A percentile compares a stretch with the other conserved stretches of the same genome.
Evolutionary conservation across 2,329 filamentous ascomycete species (phyloP).

Genomic region (Grosmannia penicillata): DNA sequence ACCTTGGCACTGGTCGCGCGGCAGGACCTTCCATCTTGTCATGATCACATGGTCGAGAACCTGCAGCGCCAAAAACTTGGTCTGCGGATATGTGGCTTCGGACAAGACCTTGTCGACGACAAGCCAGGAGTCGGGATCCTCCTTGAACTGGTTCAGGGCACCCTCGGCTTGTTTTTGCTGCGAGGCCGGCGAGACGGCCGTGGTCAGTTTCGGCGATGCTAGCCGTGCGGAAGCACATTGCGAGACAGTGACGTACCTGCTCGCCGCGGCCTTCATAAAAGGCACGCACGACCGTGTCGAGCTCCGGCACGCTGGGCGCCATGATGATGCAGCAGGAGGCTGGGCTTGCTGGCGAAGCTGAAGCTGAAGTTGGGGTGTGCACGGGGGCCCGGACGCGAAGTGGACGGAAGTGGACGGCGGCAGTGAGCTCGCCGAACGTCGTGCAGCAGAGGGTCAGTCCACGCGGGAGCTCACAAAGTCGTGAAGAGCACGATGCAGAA

Average conservation of each 20-base stretch:
- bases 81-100: constrained; percentile 85
- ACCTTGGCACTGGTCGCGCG: constrained; percentile 91
- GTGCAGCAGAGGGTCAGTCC: neutral
- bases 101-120: constrained; percentile 94
- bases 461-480: neutral
- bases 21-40: constrained; percentile 97
- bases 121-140: constrained; percentile 95
- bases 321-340: constrained; percentile 25
- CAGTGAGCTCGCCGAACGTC: neutral
- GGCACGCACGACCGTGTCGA: constrained; percentile 89
- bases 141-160: constrained; percentile 96
- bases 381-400: neutral
- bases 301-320: constrained; percentile 72
- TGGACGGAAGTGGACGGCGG: neutral
- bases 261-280: constrained; percentile 97
- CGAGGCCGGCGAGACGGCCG: constrained; percentile 17
- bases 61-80: constrained; percentile 92
- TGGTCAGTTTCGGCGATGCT: constrained; percentile 23
- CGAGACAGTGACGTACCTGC: constrained; percentile 49
- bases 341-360: too few relatives aligned
- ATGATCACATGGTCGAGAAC: constrained; percentile 97
- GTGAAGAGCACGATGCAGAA: neutral
- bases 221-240: too few relatives aligned
- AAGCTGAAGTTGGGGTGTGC: neutral
- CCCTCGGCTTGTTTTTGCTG: constrained; percentile 95